phyloP scores from a whole-genome alignment of 2,329 filamentous ascomycete species.

The Sporothrix humicola region DNA sequence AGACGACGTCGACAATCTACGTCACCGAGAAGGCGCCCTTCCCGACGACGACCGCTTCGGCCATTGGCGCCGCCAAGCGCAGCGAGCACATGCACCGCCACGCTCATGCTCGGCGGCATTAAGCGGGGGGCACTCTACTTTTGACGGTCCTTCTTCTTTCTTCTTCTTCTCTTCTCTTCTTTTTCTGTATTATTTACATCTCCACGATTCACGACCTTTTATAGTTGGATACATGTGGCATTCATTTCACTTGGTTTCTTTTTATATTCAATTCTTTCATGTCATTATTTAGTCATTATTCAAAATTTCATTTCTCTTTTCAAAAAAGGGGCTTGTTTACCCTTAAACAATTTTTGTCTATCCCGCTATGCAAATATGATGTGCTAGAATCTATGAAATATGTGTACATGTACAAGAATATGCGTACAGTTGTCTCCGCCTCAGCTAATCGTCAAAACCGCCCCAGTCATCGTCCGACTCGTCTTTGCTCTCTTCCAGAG shows the following conservation, averaged over 20 bases:
- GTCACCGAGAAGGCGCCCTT: slow-evolving; percentile 12
- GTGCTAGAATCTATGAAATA: not conserved
- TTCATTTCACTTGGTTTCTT: not conserved
- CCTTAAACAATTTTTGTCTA: slow-evolving; percentile 13
- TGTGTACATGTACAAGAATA: not conserved
- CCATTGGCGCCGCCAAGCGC: not conserved
- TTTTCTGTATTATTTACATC: not conserved
- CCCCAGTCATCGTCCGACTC: slow-evolving; percentile 33
- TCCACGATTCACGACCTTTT: not conserved
- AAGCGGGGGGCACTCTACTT: not conserved
- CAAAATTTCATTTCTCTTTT: slow-evolving; percentile 3
- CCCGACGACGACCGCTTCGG: not conserved
- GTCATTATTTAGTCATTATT: not conserved
- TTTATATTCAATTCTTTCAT: slow-evolving; percentile 3
- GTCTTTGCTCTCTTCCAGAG: not conserved
- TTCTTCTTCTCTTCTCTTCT: not conserved
- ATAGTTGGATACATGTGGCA: slow-evolving; percentile 18
- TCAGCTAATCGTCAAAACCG: slow-evolving; percentile 38
- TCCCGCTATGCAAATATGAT: slow-evolving; percentile 25
- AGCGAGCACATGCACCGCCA: slow-evolving; percentile 18
- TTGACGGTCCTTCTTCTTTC: not conserved
- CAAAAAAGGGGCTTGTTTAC: not conserved
- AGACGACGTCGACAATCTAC: slow-evolving; percentile 31
- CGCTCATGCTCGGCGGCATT: slow-evolving; percentile 7
- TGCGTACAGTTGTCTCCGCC: not conserved